Evolutionary conservation across 257 asterid genomes (phyloP).

Genomic region (Jacaranda mimosifolia): DNA sequence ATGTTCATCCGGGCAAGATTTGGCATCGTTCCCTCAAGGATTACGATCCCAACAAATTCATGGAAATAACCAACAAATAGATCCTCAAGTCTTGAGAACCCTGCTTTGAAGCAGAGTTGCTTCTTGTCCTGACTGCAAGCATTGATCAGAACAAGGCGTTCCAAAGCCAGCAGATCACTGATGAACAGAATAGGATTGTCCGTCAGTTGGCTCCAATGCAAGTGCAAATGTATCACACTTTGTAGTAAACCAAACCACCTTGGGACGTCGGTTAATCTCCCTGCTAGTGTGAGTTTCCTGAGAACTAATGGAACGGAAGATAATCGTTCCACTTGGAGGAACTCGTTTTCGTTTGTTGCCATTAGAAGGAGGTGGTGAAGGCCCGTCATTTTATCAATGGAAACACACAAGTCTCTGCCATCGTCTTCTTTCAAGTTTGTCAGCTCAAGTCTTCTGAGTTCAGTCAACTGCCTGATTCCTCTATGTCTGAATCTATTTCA

Average conservation of each 20-base stretch:
- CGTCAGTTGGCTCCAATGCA: slow-evolving; percentile 38
- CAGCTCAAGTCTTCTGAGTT: slow-evolving; percentile 42
- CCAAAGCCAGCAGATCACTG: slow-evolving; percentile 25
- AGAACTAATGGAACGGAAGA: slow-evolving; percentile 27
- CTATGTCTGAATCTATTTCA: slow-evolving; percentile 22
- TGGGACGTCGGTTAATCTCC: slow-evolving; percentile 30
- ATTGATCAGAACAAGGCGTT: slow-evolving; percentile 33
- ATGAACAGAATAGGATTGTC: slow-evolving; percentile 38
- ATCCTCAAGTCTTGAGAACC: slow-evolving; percentile 38
- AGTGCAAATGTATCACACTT: slow-evolving; percentile 32
- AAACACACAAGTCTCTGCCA: slow-evolving; percentile 31
- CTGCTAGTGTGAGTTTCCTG: slow-evolving; percentile 31
- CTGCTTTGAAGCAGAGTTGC: slow-evolving; percentile 22
- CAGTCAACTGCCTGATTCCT: slow-evolving; percentile 32
- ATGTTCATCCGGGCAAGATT: slow-evolving; percentile 24
- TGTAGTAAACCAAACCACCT: slow-evolving; percentile 37
- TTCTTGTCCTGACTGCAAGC: slow-evolving; percentile 23
- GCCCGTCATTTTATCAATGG: slow-evolving; percentile 39
- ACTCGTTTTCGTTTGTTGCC: slow-evolving; percentile 28
- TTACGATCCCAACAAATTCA: slow-evolving; percentile 22
- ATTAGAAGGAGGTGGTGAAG: slow-evolving; percentile 40
- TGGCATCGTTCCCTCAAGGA: slow-evolving; percentile 34
- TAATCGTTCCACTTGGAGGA: slow-evolving; percentile 25
- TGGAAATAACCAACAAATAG: slow-evolving; percentile 18
- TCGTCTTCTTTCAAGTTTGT: slow-evolving; percentile 36